These are phyloP conservation scores for Scheffersomyces stambukii DNA, from an alignment of 1,139 yeast genomes.

Conservation along the genomic window DNA sequence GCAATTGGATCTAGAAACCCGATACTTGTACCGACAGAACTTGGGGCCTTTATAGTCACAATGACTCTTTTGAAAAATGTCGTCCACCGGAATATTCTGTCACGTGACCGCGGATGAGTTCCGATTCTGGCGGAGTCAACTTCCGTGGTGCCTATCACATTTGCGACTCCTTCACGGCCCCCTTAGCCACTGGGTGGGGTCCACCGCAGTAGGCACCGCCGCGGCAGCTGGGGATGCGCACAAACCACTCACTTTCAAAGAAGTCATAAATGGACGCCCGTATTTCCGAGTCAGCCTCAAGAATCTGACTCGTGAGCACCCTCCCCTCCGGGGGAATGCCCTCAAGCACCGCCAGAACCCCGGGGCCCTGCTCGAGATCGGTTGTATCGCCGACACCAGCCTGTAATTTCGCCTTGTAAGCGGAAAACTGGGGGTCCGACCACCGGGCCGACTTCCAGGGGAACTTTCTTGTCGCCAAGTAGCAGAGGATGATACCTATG, in stretches of 20 bases:
- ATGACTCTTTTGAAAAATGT: no score
- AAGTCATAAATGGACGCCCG: slow-evolving; percentile 14
- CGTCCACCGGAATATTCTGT: no score
- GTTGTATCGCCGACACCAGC: not conserved
- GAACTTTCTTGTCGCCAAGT: slow-evolving; percentile 19
- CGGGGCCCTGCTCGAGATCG: slow-evolving; percentile 4
- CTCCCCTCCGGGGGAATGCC: slow-evolving; percentile 8
- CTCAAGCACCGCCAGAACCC: slow-evolving; percentile 6
- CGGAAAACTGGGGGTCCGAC: slow-evolving; percentile 14
- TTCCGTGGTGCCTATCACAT: no score
- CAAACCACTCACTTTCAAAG: slow-evolving; percentile 14
- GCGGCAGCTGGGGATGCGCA: slow-evolving; percentile 10
- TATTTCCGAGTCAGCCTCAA: slow-evolving; percentile 14
- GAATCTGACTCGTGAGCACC: slow-evolving; percentile 13
- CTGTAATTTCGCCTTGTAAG: slow-evolving; percentile 4
- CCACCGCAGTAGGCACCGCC: slow-evolving; percentile 11
- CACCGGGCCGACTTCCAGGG: slow-evolving; percentile 38
- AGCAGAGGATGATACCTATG: slow-evolving; percentile 39
- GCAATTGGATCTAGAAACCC: not conserved
- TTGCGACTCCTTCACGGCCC: no score
- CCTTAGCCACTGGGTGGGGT: no score
- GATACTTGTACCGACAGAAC: no score
- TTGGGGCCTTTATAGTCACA: no score
- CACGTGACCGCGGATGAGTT: no score
- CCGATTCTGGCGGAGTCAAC: no score